These are phyloP conservation scores for Fraxinus nigra DNA, from an alignment of 305 asterid species.

Conservation along the genomic window DNA sequence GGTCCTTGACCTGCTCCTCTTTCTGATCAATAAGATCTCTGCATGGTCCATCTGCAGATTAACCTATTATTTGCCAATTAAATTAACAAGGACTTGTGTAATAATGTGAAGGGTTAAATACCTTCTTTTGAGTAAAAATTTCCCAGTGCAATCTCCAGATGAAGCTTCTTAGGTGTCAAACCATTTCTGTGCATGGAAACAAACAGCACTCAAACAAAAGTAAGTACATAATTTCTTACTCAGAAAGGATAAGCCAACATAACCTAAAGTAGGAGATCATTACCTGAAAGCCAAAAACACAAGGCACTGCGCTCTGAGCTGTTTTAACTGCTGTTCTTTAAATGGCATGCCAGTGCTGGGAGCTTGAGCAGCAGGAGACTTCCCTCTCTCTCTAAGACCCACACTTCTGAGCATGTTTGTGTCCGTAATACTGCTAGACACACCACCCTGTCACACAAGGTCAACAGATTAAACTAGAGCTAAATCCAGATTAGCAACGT, in stretches of 20 bases:
- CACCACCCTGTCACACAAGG: constrained; percentile 49
- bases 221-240: constrained; percentile 14
- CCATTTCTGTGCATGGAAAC: constrained; percentile 65
- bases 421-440: constrained; percentile 53
- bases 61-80: constrained; percentile 22
- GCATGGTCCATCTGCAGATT: constrained; percentile 65
- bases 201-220: constrained; percentile 20
- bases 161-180: constrained; percentile 87
- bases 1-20: constrained; percentile 66
- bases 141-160: constrained; percentile 98
- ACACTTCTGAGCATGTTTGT: constrained; percentile 48
- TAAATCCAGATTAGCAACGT: constrained; percentile 5
- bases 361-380: constrained; percentile 65
- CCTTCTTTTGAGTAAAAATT: constrained; percentile 79
- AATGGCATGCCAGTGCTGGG: constrained; percentile 66
- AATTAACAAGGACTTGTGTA: constrained; percentile 14
- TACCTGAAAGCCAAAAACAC: constrained; percentile 97
- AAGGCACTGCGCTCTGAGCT: constrained; percentile 99
- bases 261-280: constrained; percentile 16
- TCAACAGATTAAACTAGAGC: constrained; percentile 22
- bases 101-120: constrained; percentile 32
- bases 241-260: constrained; percentile 19
- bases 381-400: constrained; percentile 79
- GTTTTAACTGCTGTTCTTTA: constrained; percentile 92
- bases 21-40: constrained; percentile 72